Evolutionary conservation across 495 filamentous ascomycete genomes (phyloP), one percentile per base, ranked within the genome.

Genomic region (Penicillium arizonense): DNA sequence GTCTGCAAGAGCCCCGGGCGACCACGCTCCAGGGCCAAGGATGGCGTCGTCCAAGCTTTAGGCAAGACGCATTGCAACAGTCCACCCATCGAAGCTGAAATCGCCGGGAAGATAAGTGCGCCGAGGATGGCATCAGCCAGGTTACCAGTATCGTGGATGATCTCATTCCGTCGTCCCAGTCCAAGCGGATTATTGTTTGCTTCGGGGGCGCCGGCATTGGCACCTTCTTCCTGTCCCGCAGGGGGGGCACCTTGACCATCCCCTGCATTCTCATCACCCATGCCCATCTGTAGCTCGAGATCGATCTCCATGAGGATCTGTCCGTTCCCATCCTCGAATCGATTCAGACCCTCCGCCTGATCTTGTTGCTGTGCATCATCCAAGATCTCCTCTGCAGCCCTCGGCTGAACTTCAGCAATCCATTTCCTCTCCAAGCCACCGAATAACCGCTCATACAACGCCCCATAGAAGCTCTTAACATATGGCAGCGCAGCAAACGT

Each of bases 401-500:
- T 77, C 16, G 85, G 85, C 44, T 85, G 84, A 3, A 89, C 78
- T 53, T 86, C 83, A 24, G 77, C 73, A 21, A 84, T 76, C 79
- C 90, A 90, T 47, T 76, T 81, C 52, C 69, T 77, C 67, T 91
- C 87, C 26, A 83, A 62, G 16, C 73, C 67, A 13, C 77, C 81
- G 56, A 90, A 87, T 6, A 88, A 13, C 21, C 76, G 73, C n/a
- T 83, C 77, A 57, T 89, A 87, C 32, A 87, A 63, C n/a, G 75
- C 70, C 44, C 81, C 77, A 67, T 96, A 94, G 21, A 79, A 72
- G 18, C 81, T 73, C 34, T 88, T 83, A 26, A 91, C 53, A 47
- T 83, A 83, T 1, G 90, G 90, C 35, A 92, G 75, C 3, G 85
- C 61, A 0, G 83, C 76, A 52, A 94, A 73, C 13, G 84, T 83